Conservation (phyloP, 495 filamentous ascomycete genomes). For the Poronia punctata region DNA sequence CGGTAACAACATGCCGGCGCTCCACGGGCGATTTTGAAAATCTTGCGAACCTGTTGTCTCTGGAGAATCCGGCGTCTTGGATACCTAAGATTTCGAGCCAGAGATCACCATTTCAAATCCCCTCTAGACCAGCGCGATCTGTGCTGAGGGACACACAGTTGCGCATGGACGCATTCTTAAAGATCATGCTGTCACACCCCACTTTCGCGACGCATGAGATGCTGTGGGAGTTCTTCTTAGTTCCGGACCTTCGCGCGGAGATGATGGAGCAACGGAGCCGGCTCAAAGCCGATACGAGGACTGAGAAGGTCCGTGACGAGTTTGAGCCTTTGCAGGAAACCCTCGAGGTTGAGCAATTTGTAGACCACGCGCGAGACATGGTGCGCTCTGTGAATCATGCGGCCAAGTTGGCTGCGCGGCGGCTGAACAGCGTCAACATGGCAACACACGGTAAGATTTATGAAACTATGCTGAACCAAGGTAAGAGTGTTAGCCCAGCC, state of each 20-base stretch:
- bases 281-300: constrained; percentile 73
- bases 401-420: constrained; percentile 70
- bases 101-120: constrained; percentile 85
- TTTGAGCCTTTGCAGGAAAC: constrained; percentile 77
- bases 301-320: constrained; percentile 82
- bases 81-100: constrained; percentile 72
- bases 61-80: constrained; percentile 94
- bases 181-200: constrained; percentile 77
- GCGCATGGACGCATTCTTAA: constrained; percentile 78
- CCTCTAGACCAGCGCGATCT: constrained; percentile 81
- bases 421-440: constrained; percentile 53
- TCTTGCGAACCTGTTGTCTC: constrained; percentile 73
- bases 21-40: constrained; percentile 88
- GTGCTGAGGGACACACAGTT: constrained; percentile 83
- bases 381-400: constrained; percentile 76
- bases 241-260: constrained; percentile 84
- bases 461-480: background rate
- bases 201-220: constrained; percentile 96
- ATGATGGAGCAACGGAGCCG: constrained; percentile 84
- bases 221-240: constrained; percentile 98
- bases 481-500: constrained; percentile 21
- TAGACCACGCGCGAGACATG: constrained; percentile 80
- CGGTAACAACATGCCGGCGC: constrained; percentile 89
- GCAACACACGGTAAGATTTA: constrained; percentile 44
- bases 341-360: constrained; percentile 88